Evolutionary conservation across 176 grass and related monocot genomes (phyloP).

Genomic region (Bromus sterilis): DNA sequence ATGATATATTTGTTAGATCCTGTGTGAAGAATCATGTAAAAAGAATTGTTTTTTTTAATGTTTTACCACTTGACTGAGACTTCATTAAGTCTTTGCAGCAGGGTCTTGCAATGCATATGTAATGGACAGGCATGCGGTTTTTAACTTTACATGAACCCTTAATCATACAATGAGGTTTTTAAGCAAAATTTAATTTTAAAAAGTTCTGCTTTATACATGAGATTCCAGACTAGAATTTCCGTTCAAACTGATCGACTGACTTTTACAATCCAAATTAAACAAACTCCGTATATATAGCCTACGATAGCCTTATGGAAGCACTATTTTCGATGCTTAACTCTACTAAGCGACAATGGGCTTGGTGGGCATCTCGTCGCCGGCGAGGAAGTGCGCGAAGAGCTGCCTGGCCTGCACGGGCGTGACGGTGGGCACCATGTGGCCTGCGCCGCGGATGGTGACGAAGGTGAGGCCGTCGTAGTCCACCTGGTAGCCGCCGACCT

Average conservation of each 20-base stretch:
- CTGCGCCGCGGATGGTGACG: conserved; percentile 78
- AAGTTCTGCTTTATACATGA: not conserved
- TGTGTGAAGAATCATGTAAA: no score
- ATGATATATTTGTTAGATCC: no score
- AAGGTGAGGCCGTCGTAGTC: conserved; percentile 69
- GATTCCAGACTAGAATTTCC: not conserved
- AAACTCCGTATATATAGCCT: not conserved
- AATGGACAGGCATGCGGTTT: no score
- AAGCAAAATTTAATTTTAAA: no score
- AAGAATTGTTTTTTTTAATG: no score
- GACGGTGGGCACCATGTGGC: conserved; percentile 71
- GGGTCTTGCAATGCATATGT: no score
- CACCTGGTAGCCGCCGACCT: conserved; percentile 83
- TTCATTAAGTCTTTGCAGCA: no score
- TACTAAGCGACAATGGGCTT: not conserved
- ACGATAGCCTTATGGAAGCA: not conserved
- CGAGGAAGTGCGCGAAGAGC: conserved; percentile 52
- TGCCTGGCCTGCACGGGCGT: conserved; percentile 47
- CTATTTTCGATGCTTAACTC: not conserved
- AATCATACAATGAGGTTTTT: no score
- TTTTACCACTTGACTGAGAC: no score
- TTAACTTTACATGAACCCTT: no score
- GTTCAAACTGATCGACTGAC: not conserved
- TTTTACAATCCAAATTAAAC: not conserved
- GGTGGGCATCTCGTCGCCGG: conserved; percentile 35